Conservation (phyloP, 129 eudicot genomes). For the sunflower (Helianthus annuus) region DNA sequence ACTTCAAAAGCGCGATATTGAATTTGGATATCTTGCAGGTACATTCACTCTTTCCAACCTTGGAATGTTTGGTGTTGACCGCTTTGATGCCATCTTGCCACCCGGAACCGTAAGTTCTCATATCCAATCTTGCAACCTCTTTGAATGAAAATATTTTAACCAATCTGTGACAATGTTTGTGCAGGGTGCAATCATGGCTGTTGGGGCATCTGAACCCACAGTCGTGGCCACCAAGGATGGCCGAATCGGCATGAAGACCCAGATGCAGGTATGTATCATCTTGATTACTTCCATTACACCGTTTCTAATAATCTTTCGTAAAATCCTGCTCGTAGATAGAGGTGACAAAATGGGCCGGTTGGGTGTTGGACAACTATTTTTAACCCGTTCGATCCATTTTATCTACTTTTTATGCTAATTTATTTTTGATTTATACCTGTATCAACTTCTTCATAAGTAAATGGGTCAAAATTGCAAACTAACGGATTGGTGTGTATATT, state of each 20-base stretch:
- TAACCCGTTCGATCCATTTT: background rate
- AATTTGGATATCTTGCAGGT: conserved; percentile 53
- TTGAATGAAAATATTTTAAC: background rate
- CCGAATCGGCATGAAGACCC: conserved; percentile 87
- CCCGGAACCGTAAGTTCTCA: conserved; percentile 91
- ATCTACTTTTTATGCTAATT: background rate
- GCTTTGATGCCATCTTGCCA: conserved; percentile 99
- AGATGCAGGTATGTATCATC: conserved; percentile 74
- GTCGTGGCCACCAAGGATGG: conserved; percentile 96
- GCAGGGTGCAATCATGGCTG: conserved; percentile 99
- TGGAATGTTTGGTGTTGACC: conserved; percentile 98
- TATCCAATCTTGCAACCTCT: background rate
- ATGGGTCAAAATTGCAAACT: background rate
- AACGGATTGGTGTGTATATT: conserved; percentile 4
- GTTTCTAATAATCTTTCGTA: conserved; percentile 5
- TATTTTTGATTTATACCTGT: background rate
- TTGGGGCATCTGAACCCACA: conserved; percentile 88
- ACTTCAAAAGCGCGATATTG: background rate
- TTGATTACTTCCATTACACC: conserved; percentile 2
- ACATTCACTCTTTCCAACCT: conserved; percentile 97
- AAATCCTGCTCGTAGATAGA: background rate
- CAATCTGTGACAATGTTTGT: conserved; percentile 16
- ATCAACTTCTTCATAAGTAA: background rate
- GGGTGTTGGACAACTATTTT: background rate
- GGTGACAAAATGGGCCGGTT: background rate